Base-by-base conservation (phyloP, 1,139 yeast genomes). In the Yamadazyma conglobata region DNA sequence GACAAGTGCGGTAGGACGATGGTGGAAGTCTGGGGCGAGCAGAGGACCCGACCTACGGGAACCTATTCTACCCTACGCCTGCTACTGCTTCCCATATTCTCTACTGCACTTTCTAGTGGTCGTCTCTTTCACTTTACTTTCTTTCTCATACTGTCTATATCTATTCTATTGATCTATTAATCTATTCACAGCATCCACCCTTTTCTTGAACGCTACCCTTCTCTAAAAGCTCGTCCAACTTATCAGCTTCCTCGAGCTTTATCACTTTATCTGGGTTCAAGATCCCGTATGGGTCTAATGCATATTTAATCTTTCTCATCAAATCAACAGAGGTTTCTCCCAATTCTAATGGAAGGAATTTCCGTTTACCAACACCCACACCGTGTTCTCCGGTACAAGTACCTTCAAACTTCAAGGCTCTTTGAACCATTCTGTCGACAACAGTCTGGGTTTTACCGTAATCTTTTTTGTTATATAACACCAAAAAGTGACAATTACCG, bases 401-500 rank as follows among this genome's bases (percentile, higher is more conserved):
- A 11, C 73, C 73, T 30, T 63, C 72, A 30, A 53, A 53, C 11
- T 53, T 51, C 27, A 73, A 50, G 3, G 79, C 77, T 27, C 74
- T 46, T 15, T 51, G 45, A 3, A 73, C 76, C 76, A 73, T 67
- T 33, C 73, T 57, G 39, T 72, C 73, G 22, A 73, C 71, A 22
- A 61, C 51, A 8, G 42, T 47, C 39, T 67, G 61, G 4, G 57
- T 61, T 31, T 56, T 52, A 3, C 32, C 47, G 37, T 65, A 63
- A 41, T 68, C 72, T 20, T 60, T 57, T 23, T 64, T 54, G 46
- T 73, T 73, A 53, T 69, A 73, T 18, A 76, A 42, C 18, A 76
- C 45, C 35, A 73, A 54, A 30, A 73, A 70, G 44, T 77, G 82
- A 52, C 79, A 74, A 48, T 77, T 77, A 3, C 82, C 83, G 46